Conservation (phyloP, 2,329 filamentous ascomycete genomes). For the Trichoderma sp. region DNA sequence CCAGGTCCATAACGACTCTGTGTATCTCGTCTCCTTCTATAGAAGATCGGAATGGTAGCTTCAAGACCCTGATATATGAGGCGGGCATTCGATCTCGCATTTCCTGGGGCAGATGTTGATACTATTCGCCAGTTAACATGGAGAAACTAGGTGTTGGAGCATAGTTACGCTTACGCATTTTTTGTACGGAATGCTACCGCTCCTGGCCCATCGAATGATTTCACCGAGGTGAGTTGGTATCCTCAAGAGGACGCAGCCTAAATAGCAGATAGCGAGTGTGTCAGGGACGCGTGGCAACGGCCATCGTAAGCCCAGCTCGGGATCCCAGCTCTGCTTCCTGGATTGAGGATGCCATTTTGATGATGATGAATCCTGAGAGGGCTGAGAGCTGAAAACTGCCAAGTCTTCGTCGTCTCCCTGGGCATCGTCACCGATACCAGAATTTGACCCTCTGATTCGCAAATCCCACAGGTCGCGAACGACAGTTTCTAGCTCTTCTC, state of each 20-base stretch:
- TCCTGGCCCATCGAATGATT: slow-evolving; percentile 64
- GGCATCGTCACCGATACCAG: slow-evolving; percentile 27
- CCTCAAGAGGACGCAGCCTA: slow-evolving; percentile 71
- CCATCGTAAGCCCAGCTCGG: slow-evolving; percentile 47
- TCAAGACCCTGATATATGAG: slow-evolving; percentile 57
- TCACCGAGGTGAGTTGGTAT: slow-evolving; percentile 75
- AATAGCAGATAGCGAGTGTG: slow-evolving; percentile 73
- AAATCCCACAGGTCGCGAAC: slow-evolving; percentile 84
- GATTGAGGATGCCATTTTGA: slow-evolving; percentile 30
- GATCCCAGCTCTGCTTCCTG: slow-evolving; percentile 43
- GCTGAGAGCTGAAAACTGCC: slow-evolving; percentile 41
- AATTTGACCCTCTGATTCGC: slow-evolving; percentile 49
- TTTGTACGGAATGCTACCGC: slow-evolving; percentile 68
- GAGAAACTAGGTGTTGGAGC: not conserved
- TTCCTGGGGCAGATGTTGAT: slow-evolving; percentile 56
- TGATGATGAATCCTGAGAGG: slow-evolving; percentile 26
- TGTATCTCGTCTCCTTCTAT: slow-evolving; percentile 61
- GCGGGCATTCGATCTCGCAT: slow-evolving; percentile 65
- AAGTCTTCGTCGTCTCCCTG: slow-evolving; percentile 29
- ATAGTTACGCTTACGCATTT: slow-evolving; percentile 53
- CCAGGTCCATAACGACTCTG: slow-evolving; percentile 57
- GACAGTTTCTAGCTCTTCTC: slow-evolving; percentile 71
- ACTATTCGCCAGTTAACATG: slow-evolving; percentile 35
- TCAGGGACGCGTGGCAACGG: slow-evolving; percentile 68
- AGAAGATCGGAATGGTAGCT: slow-evolving; percentile 42